Percentiles rank a stretch among this genome's conserved stretches.
phyloP scores from a whole-genome alignment of 2,329 filamentous ascomycete species.

The Curvularia sp. region DNA sequence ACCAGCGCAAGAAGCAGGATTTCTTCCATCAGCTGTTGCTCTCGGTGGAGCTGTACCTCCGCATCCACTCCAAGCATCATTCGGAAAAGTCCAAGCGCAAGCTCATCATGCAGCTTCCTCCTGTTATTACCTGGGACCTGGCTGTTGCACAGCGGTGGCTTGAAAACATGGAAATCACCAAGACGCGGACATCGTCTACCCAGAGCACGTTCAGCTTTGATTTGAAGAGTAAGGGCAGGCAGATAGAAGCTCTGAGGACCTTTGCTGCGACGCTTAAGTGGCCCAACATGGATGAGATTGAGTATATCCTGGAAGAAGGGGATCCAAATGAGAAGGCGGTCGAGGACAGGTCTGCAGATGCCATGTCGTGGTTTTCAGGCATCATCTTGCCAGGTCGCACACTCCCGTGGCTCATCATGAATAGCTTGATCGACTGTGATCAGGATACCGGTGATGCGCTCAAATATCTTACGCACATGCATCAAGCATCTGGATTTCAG shows the following conservation, averaged over 20 bases:
- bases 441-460: slow-evolving; percentile 71
- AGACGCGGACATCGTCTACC: slow-evolving; percentile 57
- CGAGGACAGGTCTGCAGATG: slow-evolving; percentile 71
- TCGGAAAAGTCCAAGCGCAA: slow-evolving; percentile 69
- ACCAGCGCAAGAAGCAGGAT: slow-evolving; percentile 64
- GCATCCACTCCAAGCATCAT: slow-evolving; percentile 70
- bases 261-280: slow-evolving; percentile 78
- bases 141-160: slow-evolving; percentile 77
- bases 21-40: slow-evolving; percentile 82
- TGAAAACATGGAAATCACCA: slow-evolving; percentile 71
- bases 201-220: slow-evolving; percentile 64
- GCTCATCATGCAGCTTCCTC: slow-evolving; percentile 69
- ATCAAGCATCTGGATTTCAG: slow-evolving; percentile 75
- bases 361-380: slow-evolving; percentile 79
- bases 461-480: slow-evolving; percentile 70
- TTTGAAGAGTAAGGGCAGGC: slow-evolving; percentile 69
- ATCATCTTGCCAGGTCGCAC: slow-evolving; percentile 73
- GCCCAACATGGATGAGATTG: slow-evolving; percentile 72
- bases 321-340: slow-evolving; percentile 56
- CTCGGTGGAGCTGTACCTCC: slow-evolving; percentile 73
- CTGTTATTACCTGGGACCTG: slow-evolving; percentile 74
- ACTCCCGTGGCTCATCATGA: slow-evolving; percentile 79
- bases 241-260: slow-evolving; percentile 71
- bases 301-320: slow-evolving; percentile 67
- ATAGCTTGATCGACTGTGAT: slow-evolving; percentile 76